Percentiles rank a stretch among this genome's conserved stretches.
These are phyloP conservation scores for Epichloe typhina DNA, from an alignment of 2,329 filamentous ascomycete genomes.

Conservation along the genomic window DNA sequence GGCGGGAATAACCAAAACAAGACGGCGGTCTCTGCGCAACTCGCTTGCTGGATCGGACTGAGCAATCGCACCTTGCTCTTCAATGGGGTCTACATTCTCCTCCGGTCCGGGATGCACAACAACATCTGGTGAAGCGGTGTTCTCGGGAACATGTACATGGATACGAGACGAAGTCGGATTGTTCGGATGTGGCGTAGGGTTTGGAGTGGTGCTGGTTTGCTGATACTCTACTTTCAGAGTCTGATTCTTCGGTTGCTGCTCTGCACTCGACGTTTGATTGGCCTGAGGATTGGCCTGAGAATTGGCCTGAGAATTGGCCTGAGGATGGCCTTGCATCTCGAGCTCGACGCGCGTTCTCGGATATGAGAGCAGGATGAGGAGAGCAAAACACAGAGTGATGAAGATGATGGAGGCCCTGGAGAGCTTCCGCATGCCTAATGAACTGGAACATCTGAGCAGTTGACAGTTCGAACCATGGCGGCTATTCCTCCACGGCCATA, in stretches of 20 bases:
- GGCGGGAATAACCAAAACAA: constrained; percentile 9
- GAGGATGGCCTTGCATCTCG: background rate
- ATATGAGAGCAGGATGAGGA: background rate
- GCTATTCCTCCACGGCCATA: background rate
- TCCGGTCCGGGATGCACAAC: background rate
- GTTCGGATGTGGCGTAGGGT: background rate
- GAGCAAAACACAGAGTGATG: background rate
- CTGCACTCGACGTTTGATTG: background rate
- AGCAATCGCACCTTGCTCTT: background rate
- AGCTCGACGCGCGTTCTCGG: background rate
- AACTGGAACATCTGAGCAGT: background rate
- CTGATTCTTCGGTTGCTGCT: background rate
- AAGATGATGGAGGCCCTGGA: background rate
- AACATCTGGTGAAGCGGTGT: background rate
- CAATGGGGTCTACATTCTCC: background rate
- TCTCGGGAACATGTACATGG: background rate
- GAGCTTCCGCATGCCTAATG: background rate
- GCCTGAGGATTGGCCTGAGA: background rate
- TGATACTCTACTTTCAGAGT: background rate
- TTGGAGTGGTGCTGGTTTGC: background rate
- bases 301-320: no score
- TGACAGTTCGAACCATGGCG: background rate
- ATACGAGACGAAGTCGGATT: background rate
- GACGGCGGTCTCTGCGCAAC: constrained; percentile 5
- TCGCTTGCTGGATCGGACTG: background rate